Evolutionary conservation across 2,329 filamentous ascomycete species (phyloP), one percentile per base, ranked within the genome.

Genomic region (Tolypocladium tundrense): DNA sequence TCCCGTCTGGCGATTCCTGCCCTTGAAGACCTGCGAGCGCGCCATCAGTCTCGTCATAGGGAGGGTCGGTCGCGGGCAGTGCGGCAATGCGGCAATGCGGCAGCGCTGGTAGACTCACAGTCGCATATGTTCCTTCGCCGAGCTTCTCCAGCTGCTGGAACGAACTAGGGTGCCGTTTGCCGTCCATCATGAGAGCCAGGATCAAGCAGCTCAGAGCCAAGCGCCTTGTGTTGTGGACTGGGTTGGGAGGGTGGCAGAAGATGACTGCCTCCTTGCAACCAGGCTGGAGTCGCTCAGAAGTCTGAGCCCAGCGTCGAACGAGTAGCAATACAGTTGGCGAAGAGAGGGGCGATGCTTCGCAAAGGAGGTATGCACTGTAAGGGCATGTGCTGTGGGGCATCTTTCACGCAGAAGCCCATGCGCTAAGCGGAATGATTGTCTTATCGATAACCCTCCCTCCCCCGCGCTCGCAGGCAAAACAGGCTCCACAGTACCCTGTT

Each of bases 111-210:
- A 9, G 50, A 65, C 86, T 69, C 80, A 96, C 94, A 40, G 94
- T 99, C 40, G 94, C 94, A 84, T 99, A 99, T 39, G 94, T 99
- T 61, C 94, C 94, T 79, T 99, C 94, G 69, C 94, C 94, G 64
- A 99, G 83, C 88, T 93, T 99, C 77, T 99, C 94, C 73, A 97
- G 84, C 85, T 97, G 94, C 82, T 97, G 93, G 80, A 99, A 99
- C 61, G 93, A 97, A 77, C 89, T 96, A 58, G 93, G 92, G 69
- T 97, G 91, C 69, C 89, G 82, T 73, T 95, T 90, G 70, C 90
- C 89, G 75, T 97, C 93, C 93, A 97, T 97, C 60, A 60, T 72
- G 66, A 63, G 53, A 45, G 45, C 53, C 40, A 39, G 56, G 51
- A 27, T 55, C 21, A 53, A 37, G 48, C 48, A 37, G 31, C 31